Conservation (phyloP, 805 yeast species). For the Saturnispora dispora region DNA sequence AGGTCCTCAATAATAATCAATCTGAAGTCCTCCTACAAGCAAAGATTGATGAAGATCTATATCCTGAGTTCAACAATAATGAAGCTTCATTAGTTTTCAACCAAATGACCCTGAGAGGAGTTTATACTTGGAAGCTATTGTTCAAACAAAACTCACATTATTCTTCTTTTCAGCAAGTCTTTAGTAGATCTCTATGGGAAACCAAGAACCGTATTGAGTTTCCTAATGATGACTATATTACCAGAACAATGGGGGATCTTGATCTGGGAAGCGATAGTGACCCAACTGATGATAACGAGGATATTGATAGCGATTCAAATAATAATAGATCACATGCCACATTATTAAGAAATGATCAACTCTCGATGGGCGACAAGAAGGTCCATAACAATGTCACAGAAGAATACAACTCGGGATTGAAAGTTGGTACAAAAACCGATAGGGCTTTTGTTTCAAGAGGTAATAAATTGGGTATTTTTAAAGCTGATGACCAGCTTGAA, state of each 20-base stretch:
- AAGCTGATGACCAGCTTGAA: slow-evolving; percentile 45
- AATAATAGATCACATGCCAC: slow-evolving; percentile 1
- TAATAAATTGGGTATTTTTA: slow-evolving; percentile 72
- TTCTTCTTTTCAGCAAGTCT: slow-evolving; percentile 41
- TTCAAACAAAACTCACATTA: slow-evolving; percentile 37
- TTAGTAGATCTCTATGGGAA: slow-evolving; percentile 56
- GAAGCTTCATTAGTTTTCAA: slow-evolving; percentile 17
- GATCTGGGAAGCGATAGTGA: slow-evolving; percentile 18
- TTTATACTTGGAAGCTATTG: slow-evolving; percentile 53
- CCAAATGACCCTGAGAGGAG: slow-evolving; percentile 28
- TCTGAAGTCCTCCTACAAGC: slow-evolving; percentile 27
- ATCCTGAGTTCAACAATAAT: not conserved
- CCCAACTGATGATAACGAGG: slow-evolving; percentile 24
- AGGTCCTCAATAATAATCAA: slow-evolving; percentile 25
- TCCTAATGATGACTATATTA: slow-evolving; percentile 42
- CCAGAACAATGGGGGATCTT: slow-evolving; percentile 38
- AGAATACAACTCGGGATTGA: slow-evolving; percentile 48
- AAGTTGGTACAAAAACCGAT: slow-evolving; percentile 61
- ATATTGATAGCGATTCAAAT: slow-evolving; percentile 28
- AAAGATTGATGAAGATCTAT: slow-evolving; percentile 37
- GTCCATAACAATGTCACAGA: slow-evolving; percentile 6
- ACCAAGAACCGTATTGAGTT: slow-evolving; percentile 41
- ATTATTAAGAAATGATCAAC: not conserved
- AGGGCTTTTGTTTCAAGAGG: slow-evolving; percentile 77
- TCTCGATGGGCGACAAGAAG: not conserved